Base-by-base conservation (phyloP, 1,284 basidiomycete species). In the Somion occarium region DNA sequence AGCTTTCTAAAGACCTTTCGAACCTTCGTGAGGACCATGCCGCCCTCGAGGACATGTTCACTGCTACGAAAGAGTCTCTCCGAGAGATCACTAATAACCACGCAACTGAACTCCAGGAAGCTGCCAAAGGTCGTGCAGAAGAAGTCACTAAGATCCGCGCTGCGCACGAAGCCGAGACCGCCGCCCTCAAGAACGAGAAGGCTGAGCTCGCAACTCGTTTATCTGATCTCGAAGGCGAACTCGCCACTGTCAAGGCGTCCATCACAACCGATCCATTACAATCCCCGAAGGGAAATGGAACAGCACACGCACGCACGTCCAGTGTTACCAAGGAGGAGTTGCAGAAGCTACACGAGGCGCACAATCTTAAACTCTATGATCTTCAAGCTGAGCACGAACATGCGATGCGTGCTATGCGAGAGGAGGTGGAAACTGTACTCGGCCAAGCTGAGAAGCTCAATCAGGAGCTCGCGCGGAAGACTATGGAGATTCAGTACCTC, bases 291-390 rank as follows among this genome's bases (percentile, higher is more conserved):
- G 76, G 68, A 54, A 86, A 85, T 56, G 82, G 80, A 9, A 66
- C 62, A 3, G 62, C 70, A 11, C 68, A 73, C 5, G 69, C 71
- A 25, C 68, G 72, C n/a, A 64, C 73, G 18, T 70, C 78, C 38
- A 75, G 72, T 9, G 79, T 88, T 9, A 79, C 85, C 34, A 82
- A 81, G 59, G 87, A 91, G 55, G 87, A 91, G 52, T 69, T 91
- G 43, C 80, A 83, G 64, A 79, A 75, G 60, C 67, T 86, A 64
- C 86, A 90, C 58, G 85, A 89, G 64, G 89, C 88, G 4, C 89
- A 90, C 65, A 91, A 88, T 61, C 73, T 85, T 56, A 91, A 87
- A 71, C 70, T 93, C 60, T 74, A 86, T 56, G 89, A 93, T 65
- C 63, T 93, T 53, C 75, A 88, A 62, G 82, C 85, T 26, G 79